These are phyloP conservation scores for Meira miltonrushii DNA, from an alignment of 1,284 basidiomycete genomes.

Conservation along the genomic window DNA sequence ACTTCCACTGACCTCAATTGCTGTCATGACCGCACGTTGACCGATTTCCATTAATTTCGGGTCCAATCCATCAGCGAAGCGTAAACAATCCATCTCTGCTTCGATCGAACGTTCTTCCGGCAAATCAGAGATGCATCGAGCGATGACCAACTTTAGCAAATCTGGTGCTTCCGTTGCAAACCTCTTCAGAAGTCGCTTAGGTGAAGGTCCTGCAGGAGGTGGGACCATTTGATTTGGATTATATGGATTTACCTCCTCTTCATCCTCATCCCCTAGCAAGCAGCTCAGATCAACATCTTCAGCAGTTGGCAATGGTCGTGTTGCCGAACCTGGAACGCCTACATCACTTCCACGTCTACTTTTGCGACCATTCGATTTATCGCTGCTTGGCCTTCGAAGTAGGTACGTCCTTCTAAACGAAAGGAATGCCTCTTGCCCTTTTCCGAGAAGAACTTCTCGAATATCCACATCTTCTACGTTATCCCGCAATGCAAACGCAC, in stretches of 20 bases:
- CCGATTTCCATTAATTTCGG: slow-evolving; percentile 12
- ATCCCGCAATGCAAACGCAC: slow-evolving; percentile 47
- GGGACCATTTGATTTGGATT: not conserved
- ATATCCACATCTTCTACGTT: slow-evolving; percentile 38
- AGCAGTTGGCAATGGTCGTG: slow-evolving; percentile 15
- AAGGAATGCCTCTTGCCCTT: slow-evolving; percentile 34
- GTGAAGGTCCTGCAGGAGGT: slow-evolving; percentile 17
- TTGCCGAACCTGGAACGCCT: slow-evolving; percentile 5
- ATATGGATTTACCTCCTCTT: not conserved
- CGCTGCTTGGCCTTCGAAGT: slow-evolving; percentile 10
- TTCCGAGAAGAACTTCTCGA: slow-evolving; percentile 36
- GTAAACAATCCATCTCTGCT: slow-evolving; percentile 32
- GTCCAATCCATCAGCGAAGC: slow-evolving; percentile 31
- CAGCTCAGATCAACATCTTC: slow-evolving; percentile 18
- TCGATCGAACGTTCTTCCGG: slow-evolving; percentile 25
- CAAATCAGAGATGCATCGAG: slow-evolving; percentile 29
- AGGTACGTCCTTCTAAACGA: slow-evolving; percentile 18
- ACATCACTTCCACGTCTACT: slow-evolving; percentile 2
- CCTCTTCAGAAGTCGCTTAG: slow-evolving; percentile 32
- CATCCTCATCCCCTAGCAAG: slow-evolving; percentile 9
- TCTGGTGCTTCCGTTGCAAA: slow-evolving; percentile 36
- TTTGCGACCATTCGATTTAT: not conserved
- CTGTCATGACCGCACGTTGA: slow-evolving; percentile 23
- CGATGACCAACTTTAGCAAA: slow-evolving; percentile 34
- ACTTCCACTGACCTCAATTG: slow-evolving; percentile 40